Evolutionary conservation across 176 grass and related monocot genomes (phyloP), one percentile per base, ranked within the genome.

Genomic region (Zoysia pacifica): DNA sequence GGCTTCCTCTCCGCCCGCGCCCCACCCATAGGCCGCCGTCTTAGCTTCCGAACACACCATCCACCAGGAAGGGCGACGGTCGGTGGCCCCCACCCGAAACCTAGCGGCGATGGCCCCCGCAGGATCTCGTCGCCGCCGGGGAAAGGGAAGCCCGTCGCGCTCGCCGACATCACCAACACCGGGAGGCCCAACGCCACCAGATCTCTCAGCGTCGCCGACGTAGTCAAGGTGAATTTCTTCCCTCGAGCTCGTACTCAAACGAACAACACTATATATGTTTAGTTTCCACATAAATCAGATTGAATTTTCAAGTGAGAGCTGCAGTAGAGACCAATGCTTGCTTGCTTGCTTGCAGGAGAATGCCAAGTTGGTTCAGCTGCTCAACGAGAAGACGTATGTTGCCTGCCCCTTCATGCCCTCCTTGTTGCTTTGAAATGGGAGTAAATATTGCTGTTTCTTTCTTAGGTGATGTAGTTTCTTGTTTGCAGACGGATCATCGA

Each of bases 141-240:
- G 50, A 85, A 73, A 15, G 77, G 65, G 50, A 81, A 77, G 11
- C 38, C 73, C 83, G 83, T 15, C 45, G 78, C 86, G 37, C 79
- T 86, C 37, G 69, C 75, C 6, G 91, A 93, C 74, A 90, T 90
- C 69, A 87, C 87, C 43, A 87, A 93, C 69, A 82, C 84, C 8
- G 81, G 77, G 54, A 90, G 74, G 76, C 70, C 70, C 65, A 74
- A 40, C 14, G 7, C 52, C 43, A 11, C 49, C 58, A 84, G 81
- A 80, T 84, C 77, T 48, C 9, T 84, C 38, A n/a, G 69, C 28
- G 35, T 64, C 66, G 50, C 64, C 19, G 84, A 84, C 51, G 53
- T 79, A 18, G 20, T 87, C 61, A 89, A 87, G 87, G 85, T 90
- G 58, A 56, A 55, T 14, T 53, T 62, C 62, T 2, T 68, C 48